Evolutionary conservation across 2,329 filamentous ascomycete genomes (phyloP).

Genomic region (Hirsutella minnesotensis): DNA sequence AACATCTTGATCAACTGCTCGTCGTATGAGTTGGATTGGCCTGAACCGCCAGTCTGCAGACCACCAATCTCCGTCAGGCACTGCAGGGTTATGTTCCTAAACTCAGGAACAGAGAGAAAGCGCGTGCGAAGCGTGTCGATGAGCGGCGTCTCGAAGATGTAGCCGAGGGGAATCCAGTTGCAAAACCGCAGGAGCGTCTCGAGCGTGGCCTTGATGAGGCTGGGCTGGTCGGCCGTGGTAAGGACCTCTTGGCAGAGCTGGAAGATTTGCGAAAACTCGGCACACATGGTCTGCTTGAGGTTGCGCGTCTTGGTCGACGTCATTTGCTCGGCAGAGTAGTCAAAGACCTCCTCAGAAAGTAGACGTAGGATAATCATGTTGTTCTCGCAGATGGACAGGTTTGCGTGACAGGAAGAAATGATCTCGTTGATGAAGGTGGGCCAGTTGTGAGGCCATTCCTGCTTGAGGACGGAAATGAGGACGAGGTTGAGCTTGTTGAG

Average conservation of each 20-base stretch:
- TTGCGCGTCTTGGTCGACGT: conserved; percentile 96
- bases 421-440: conserved; percentile 99
- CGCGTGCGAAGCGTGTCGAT: conserved; percentile 89
- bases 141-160: conserved; percentile 95
- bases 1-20: conserved; percentile 98
- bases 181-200: conserved; percentile 93
- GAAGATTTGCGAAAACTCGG: conserved; percentile 97
- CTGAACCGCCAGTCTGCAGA: conserved; percentile 67
- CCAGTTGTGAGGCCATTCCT: conserved; percentile 99
- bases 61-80: conserved; percentile 95
- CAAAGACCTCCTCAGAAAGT: conserved; percentile 95
- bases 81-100: conserved; percentile 92
- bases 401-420: conserved; percentile 89
- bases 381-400: conserved; percentile 96
- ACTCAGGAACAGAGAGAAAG: conserved; percentile 87
- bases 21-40: conserved; percentile 63
- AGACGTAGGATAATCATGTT: conserved; percentile 97
- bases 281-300: conserved; percentile 96
- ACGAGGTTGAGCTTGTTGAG: conserved; percentile 98
- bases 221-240: conserved; percentile 76
- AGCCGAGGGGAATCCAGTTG: conserved; percentile 97
- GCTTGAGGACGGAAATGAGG: conserved; percentile 93
- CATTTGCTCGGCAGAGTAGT: conserved; percentile 98
- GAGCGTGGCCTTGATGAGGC: conserved; percentile 88
- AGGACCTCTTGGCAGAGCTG: conserved; percentile 94